A percentile compares a stretch with the other conserved stretches of the same genome.
Conservation (phyloP, 192 early-diverging fungal genomes). For the Coemansia pectinata region DNA sequence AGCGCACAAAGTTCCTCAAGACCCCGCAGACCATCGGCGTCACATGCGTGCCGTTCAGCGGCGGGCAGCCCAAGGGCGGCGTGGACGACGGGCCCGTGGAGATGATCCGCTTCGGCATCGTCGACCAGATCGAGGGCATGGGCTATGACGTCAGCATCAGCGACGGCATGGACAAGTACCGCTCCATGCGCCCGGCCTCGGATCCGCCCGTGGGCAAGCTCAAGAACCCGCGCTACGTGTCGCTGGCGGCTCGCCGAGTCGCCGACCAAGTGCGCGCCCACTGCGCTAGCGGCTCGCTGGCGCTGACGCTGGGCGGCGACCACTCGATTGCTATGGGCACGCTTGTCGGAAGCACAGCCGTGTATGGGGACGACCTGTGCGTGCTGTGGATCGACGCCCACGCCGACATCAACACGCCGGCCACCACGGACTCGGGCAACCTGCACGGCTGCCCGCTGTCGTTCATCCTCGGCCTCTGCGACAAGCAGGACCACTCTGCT, state of each 20-base stretch:
- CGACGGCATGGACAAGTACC: constrained; percentile 69
- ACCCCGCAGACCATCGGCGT: constrained; percentile 65
- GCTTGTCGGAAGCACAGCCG: constrained; percentile 72
- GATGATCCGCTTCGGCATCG: constrained; percentile 80
- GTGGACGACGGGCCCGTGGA: constrained; percentile 86
- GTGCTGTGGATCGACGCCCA: constrained; percentile 97
- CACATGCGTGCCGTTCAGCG: constrained; percentile 74
- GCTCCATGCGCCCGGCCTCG: constrained; percentile 62
- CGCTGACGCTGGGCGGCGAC: constrained; percentile 92
- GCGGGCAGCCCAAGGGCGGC: constrained; percentile 80
- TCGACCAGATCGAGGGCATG: constrained; percentile 79
- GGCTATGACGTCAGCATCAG: constrained; percentile 80
- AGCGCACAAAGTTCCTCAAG: constrained; percentile 61
- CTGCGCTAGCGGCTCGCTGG: constrained; percentile 70
- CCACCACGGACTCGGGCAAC: constrained; percentile 85
- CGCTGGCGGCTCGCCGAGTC: constrained; percentile 70
- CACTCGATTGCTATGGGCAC: constrained; percentile 94
- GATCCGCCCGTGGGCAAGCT: constrained; percentile 79
- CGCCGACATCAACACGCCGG: constrained; percentile 93
- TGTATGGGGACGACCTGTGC: constrained; percentile 75
- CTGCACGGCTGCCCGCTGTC: constrained; percentile 95
- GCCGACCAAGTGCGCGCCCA: constrained; percentile 63
- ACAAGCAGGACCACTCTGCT: constrained; percentile 16
- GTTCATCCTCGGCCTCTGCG: constrained; percentile 82
- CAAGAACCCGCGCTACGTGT: constrained; percentile 85